These are phyloP conservation scores for Polyporus tsugae DNA, from an alignment of 1,284 basidiomycete species.

Conservation along the genomic window DNA sequence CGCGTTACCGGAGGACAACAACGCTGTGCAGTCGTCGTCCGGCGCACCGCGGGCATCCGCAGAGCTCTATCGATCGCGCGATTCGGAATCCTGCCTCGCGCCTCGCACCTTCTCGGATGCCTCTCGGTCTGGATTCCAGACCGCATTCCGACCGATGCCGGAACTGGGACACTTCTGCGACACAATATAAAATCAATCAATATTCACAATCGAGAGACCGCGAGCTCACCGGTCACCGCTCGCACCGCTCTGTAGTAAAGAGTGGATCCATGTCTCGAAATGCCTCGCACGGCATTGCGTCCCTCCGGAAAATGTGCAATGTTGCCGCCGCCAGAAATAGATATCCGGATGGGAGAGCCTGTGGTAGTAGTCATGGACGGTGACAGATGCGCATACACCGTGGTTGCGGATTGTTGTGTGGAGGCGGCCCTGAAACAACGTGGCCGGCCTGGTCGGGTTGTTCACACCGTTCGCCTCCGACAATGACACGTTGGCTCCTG, in stretches of 20 bases:
- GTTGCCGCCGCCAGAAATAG: constrained; percentile 9
- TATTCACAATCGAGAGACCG: constrained; percentile 12
- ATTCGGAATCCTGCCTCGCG: constrained; percentile 11
- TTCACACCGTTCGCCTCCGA: constrained; percentile 25
- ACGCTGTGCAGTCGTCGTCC: constrained; percentile 9
- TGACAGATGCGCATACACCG: constrained; percentile 31
- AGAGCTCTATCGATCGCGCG: constrained; percentile 15
- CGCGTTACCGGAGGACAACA: constrained; percentile 9
- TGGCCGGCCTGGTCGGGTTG: constrained; percentile 29
- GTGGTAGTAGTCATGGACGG: constrained; percentile 15
- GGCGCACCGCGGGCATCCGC: constrained; percentile 2
- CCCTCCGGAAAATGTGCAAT: constrained; percentile 6
- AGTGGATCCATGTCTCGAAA: background rate
- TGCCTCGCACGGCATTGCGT: background rate
- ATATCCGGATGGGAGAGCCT: background rate
- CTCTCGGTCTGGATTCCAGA: background rate
- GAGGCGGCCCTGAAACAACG: constrained; percentile 27
- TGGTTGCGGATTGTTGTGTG: constrained; percentile 23
- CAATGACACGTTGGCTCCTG: background rate
- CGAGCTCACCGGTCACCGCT: constrained; percentile 5
- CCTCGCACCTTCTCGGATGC: constrained; percentile 4
- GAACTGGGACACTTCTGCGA: background rate
- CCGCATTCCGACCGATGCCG: background rate
- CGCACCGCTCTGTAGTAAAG: background rate
- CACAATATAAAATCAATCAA: constrained; percentile 14